These are phyloP conservation scores for Colletotrichum scovillei DNA, from an alignment of 2,329 filamentous ascomycete genomes.

Conservation along the genomic window DNA sequence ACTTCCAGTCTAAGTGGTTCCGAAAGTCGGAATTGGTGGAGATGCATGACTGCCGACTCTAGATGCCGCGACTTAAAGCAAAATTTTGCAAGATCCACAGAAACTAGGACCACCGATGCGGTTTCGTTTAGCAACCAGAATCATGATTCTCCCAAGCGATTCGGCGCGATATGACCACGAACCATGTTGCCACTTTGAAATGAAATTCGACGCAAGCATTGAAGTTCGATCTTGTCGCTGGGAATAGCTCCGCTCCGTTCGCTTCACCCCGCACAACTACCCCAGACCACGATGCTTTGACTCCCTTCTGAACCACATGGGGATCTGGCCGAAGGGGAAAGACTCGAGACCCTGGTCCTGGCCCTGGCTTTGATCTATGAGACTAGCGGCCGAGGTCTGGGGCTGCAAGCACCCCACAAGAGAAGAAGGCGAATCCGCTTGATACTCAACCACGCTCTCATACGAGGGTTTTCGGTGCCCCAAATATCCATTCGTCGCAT, in stretches of 20 bases:
- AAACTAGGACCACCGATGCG: background rate
- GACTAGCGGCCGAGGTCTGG: background rate
- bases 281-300: background rate
- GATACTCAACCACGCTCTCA: too few relatives aligned
- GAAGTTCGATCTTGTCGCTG: background rate
- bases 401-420: background rate
- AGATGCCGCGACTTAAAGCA: background rate
- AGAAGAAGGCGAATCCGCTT: background rate
- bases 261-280: background rate
- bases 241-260: background rate
- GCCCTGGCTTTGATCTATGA: background rate
- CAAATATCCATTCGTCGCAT: too few relatives aligned
- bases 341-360: background rate
- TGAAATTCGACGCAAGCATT: background rate
- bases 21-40: conserved; percentile 6
- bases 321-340: background rate
- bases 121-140: background rate
- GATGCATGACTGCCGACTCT: background rate
- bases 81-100: background rate
- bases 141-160: background rate
- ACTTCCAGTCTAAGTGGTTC: conserved; percentile 5
- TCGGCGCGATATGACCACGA: background rate
- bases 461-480: too few relatives aligned
- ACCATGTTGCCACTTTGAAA: background rate
- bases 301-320: background rate